phyloP scores from a whole-genome alignment of 176 grass and related monocot species.

The Carex scoparia region DNA sequence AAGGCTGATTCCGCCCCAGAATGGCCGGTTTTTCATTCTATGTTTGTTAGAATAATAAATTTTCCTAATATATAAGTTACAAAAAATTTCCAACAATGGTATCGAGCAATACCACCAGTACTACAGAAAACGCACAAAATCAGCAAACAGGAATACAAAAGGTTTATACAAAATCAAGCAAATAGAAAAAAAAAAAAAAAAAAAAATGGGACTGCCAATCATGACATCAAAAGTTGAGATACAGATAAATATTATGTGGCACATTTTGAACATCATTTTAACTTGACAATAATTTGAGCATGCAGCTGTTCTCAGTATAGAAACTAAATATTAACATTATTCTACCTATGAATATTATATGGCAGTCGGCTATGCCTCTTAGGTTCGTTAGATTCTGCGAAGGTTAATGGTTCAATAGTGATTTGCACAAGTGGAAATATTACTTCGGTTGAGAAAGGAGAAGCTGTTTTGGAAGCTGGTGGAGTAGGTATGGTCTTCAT shows the following conservation, averaged over 20 bases:
- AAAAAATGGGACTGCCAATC: too few relatives aligned
- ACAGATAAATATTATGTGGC: too few relatives aligned
- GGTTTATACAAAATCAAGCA: too few relatives aligned
- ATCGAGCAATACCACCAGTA: background rate
- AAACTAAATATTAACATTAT: background rate
- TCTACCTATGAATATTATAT: too few relatives aligned
- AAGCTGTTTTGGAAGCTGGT: slow-evolving; percentile 34
- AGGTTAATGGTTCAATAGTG: slow-evolving; percentile 55
- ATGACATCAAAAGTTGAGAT: too few relatives aligned
- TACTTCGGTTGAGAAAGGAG: slow-evolving; percentile 40
- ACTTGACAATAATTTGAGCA: background rate
- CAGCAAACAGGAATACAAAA: too few relatives aligned
- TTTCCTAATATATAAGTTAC: background rate
- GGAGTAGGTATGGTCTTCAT: slow-evolving; percentile 51
- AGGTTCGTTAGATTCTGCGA: slow-evolving; percentile 39
- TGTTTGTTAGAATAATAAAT: background rate
- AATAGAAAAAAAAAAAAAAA: too few relatives aligned
- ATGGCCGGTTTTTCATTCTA: too few relatives aligned
- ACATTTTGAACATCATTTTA: background rate
- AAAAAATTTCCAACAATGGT: background rate
- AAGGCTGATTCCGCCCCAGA: too few relatives aligned
- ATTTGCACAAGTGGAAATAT: slow-evolving; percentile 41
- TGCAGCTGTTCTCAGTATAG: background rate
- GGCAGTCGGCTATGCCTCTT: slow-evolving; percentile 37
- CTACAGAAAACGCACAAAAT: too few relatives aligned